Conservation (phyloP, 306 rosid species). For the Acmispon strigosus region DNA sequence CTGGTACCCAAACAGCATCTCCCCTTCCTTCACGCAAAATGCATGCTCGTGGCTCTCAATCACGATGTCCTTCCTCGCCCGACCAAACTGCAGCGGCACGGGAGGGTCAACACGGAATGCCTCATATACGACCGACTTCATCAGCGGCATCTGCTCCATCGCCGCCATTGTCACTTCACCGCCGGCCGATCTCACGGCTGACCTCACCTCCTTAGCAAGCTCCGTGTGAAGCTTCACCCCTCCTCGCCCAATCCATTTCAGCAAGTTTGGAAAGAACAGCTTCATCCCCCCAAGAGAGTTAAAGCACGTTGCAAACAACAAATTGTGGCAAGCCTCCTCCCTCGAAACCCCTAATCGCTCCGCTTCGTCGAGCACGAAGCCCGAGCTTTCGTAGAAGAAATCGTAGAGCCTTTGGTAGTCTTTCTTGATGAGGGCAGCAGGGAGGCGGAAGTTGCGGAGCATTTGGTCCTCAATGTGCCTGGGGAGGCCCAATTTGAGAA, state of each 20-base stretch:
- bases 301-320: constrained; percentile 80
- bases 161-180: constrained; percentile 78
- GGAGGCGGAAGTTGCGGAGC: constrained; percentile 56
- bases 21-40: constrained; percentile 70
- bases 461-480: constrained; percentile 46
- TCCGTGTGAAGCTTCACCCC: constrained; percentile 62
- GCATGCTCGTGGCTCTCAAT: constrained; percentile 85
- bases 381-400: constrained; percentile 61
- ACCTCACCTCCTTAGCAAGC: constrained; percentile 61
- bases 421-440: constrained; percentile 38
- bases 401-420: constrained; percentile 71
- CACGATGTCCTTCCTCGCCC: constrained; percentile 50
- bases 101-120: constrained; percentile 79
- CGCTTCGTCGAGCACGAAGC: constrained; percentile 58
- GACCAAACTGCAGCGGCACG: constrained; percentile 65
- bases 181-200: constrained; percentile 50
- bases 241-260: constrained; percentile 72
- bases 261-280: constrained; percentile 62
- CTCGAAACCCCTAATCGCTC: constrained; percentile 60
- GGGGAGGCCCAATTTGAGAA: constrained; percentile 62
- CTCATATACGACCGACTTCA: constrained; percentile 88
- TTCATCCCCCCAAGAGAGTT: constrained; percentile 84
- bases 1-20: constrained; percentile 77
- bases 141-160: constrained; percentile 77
- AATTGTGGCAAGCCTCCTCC: constrained; percentile 87